Evolutionary conservation across 2,329 filamentous ascomycete genomes (phyloP).

Genomic region (Colletotrichum gloeosporioides): DNA sequence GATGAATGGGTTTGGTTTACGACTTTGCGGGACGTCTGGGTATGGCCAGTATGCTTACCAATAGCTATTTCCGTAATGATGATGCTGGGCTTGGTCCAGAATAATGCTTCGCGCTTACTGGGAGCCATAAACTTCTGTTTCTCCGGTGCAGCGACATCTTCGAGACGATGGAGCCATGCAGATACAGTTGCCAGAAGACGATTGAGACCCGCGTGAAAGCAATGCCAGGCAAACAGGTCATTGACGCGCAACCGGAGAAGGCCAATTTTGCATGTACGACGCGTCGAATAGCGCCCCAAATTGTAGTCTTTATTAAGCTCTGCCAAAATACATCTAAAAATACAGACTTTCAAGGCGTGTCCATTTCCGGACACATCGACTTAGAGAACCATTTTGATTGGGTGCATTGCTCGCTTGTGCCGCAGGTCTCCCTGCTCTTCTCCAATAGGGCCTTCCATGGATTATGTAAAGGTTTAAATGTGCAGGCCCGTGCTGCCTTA

Average conservation of each 20-base stretch:
- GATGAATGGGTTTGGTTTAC: neutral
- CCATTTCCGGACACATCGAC: neutral
- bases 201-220: neutral
- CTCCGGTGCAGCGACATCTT: neutral
- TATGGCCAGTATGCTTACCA: neutral
- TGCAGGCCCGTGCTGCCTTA: neutral
- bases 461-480: neutral
- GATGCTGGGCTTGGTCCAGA: neutral
- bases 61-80: neutral
- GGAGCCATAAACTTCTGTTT: neutral
- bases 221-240: neutral
- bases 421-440: neutral
- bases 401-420: neutral
- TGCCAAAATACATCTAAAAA: neutral
- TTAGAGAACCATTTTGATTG: neutral
- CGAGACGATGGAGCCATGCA: too few species aligned
- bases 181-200: too few species aligned
- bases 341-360: neutral
- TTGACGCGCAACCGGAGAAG: neutral
- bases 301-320: neutral
- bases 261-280: neutral
- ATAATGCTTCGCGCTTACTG: neutral
- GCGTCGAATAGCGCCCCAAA: neutral
- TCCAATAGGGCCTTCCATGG: neutral
- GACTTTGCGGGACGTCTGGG: neutral